phyloP scores from a whole-genome alignment of 2,329 filamentous ascomycete species.

The Apiospora hydei region DNA sequence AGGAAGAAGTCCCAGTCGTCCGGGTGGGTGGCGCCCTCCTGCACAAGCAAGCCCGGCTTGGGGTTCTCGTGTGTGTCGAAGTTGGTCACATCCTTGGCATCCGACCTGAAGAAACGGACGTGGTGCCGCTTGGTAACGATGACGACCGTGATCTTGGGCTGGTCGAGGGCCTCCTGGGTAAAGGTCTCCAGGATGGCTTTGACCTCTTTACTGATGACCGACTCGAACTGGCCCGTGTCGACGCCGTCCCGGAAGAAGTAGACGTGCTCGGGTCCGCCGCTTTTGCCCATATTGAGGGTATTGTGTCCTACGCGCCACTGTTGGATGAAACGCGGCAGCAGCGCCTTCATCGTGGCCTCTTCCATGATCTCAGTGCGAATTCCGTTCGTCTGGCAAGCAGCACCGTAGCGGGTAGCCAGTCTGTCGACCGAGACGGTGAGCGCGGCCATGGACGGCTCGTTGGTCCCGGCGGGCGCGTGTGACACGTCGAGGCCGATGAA shows the following conservation, averaged over 20 bases:
- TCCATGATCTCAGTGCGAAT: constrained; percentile 81
- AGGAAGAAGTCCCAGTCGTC: constrained; percentile 88
- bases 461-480: constrained; percentile 75
- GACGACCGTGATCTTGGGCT: constrained; percentile 80
- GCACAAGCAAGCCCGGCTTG: constrained; percentile 84
- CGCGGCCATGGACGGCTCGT: constrained; percentile 79
- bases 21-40: constrained; percentile 87
- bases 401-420: constrained; percentile 75
- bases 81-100: constrained; percentile 47
- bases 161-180: constrained; percentile 42
- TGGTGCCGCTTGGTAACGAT: constrained; percentile 95
- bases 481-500: constrained; percentile 93
- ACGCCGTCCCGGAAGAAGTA: constrained; percentile 96
- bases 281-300: constrained; percentile 45
- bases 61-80: constrained; percentile 82
- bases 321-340: constrained; percentile 69
- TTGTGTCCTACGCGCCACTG: constrained; percentile 62
- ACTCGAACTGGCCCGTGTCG: constrained; percentile 81
- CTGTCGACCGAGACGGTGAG: constrained; percentile 83
- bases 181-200: constrained; percentile 70
- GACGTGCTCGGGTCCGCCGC: constrained; percentile 72
- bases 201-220: constrained; percentile 81
- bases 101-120: constrained; percentile 78
- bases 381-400: constrained; percentile 83
- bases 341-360: constrained; percentile 66